phyloP scores from a whole-genome alignment of 2,329 filamentous ascomycete genomes.

The Lachnellula subtilissima region DNA sequence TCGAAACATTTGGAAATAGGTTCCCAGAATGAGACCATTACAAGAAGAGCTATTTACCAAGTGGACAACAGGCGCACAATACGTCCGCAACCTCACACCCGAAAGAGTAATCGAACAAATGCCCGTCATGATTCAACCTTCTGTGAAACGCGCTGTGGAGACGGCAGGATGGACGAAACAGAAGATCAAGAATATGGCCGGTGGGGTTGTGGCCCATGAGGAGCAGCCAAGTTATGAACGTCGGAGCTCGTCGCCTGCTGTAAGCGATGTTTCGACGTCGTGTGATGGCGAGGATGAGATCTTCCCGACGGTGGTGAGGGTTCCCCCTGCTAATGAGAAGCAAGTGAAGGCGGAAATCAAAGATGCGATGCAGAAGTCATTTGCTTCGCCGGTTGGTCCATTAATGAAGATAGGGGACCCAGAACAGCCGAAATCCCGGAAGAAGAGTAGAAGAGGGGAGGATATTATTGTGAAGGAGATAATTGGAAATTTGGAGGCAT shows the following conservation, averaged over 20 bases:
- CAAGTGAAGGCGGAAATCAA: neutral
- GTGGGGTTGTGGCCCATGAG: too few species aligned
- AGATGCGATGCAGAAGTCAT: neutral
- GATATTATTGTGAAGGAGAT: neutral
- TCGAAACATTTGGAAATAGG: too few species aligned
- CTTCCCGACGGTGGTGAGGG: neutral
- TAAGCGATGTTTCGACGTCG: neutral
- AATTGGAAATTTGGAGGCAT: neutral
- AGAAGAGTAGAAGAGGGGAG: neutral
- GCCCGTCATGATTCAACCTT: too few species aligned
- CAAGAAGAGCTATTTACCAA: too few species aligned
- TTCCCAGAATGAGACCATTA: too few species aligned
- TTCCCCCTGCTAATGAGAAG: neutral
- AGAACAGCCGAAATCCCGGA: neutral
- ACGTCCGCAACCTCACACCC: too few species aligned
- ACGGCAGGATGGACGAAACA: too few species aligned
- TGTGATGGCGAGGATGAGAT: neutral
- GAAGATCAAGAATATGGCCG: too few species aligned
- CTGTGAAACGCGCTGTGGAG: too few species aligned
- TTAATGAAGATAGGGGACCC: neutral
- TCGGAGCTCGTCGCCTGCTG: neutral
- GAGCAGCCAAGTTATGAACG: neutral
- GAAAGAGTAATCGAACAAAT: too few species aligned
- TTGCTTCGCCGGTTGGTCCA: neutral
- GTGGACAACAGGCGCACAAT: too few species aligned